Base-by-base conservation (phyloP, 2,329 filamentous ascomycete genomes). In the Colletotrichum gloeosporioides region DNA sequence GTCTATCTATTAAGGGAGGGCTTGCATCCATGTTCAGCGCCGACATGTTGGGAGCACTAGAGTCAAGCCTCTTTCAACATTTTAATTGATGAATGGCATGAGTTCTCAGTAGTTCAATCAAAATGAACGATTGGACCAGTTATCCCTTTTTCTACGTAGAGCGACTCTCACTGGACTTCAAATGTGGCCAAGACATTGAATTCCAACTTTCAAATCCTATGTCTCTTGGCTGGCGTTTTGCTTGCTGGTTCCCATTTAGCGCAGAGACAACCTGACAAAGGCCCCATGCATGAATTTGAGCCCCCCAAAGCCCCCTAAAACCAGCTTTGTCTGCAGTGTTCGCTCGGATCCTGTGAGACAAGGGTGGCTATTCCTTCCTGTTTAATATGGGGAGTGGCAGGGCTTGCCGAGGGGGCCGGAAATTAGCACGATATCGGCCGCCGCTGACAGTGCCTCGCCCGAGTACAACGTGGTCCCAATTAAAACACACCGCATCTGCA, bases 401-500 rank as follows among this genome's bases (percentile, higher is more conserved):
- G 71, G 53, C 65, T 67, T 69, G 62, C 74, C 74, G 74, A 76
- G 32, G 66, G 29, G 34, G 10, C 25, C 67, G 67, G 67, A 69
- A 39, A 76, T 76, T 73, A 57, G 57, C 4, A 69, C 69, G 64
- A 69, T 68, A 32, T 68, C 73, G 69, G 73, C 64, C 36, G 64
- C 63, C 27, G 70, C 63, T 59, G 63, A 73, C 32, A 55, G 62
- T 67, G 63, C 70, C 67, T 29, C 13, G 63, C 34, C 18, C 31
- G 27, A 67, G 62, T 44, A 73, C 74, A 75, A 72, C 69, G 74
- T 76, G 74, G 70, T 76, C 74, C 70, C 71, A 76, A 76, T 57
- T 53, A 34, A 76, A 53, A 74, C 70, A 76, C 70, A 76, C 74
- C 64, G 74, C 64, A 76, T 68, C 55, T 73, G 63, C 57, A 62